Conservation (phyloP, 352 stramenopile genomes). For the Thraustochytrium sp. region DNA sequence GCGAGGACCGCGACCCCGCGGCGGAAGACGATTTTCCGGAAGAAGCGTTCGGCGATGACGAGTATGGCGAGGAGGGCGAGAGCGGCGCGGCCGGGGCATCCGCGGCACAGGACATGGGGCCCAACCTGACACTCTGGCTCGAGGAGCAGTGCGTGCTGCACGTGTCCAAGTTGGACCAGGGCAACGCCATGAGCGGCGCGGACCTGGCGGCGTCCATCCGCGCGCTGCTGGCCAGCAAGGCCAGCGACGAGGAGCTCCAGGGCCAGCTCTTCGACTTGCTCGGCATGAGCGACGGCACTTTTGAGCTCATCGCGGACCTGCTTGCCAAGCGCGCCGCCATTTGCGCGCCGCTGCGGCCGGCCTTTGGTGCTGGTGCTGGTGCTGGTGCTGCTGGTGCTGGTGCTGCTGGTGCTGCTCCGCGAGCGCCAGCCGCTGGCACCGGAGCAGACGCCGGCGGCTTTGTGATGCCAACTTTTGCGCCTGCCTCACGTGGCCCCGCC, state of each 20-base stretch:
- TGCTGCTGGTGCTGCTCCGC: not conserved
- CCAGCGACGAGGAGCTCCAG: not conserved
- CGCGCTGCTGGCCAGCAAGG: not conserved
- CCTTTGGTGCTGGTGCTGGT: not conserved
- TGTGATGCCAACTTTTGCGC: conserved; percentile 21
- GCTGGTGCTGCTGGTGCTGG: not conserved
- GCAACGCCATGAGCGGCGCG: not conserved
- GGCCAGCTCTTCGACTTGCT: conserved; percentile 35
- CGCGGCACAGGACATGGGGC: not conserved
- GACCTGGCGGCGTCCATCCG: not conserved
- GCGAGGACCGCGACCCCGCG: no score
- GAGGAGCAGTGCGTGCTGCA: conserved; percentile 28
- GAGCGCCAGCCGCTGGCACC: not conserved
- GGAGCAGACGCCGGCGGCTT: not conserved
- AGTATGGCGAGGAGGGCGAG: not conserved
- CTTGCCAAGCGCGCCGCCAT: not conserved
- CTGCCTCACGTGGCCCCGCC: not conserved
- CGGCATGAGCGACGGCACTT: conserved; percentile 15
- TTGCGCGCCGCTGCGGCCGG: not conserved
- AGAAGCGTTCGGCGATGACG: no score
- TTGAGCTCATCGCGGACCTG: conserved; percentile 17
- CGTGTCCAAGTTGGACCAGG: not conserved
- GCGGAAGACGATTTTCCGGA: no score
- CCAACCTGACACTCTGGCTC: not conserved
- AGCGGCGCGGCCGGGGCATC: no score